Percentiles rank a stretch among this genome's conserved stretches.
These are phyloP conservation scores for Pelargonium australe DNA, from an alignment of 441 rosid species.

Conservation along the genomic window DNA sequence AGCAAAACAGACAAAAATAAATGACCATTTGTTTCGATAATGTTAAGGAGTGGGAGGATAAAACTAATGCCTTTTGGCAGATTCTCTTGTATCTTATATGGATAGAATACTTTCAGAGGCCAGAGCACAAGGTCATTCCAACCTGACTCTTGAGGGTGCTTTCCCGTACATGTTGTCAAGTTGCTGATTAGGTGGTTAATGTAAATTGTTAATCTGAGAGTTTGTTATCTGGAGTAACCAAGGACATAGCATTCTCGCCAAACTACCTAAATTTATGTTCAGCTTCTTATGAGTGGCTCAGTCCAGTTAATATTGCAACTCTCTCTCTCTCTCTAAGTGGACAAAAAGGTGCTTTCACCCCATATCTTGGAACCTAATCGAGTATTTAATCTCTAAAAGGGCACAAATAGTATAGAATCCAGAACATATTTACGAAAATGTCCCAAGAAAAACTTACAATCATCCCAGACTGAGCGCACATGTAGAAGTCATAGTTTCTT, in stretches of 20 bases:
- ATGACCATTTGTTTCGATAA: background rate
- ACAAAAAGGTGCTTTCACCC: background rate
- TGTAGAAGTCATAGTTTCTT: constrained; percentile 77
- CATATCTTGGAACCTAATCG: background rate
- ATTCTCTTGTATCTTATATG: constrained; percentile 7
- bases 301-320: background rate
- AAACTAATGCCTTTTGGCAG: background rate
- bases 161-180: background rate
- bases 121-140: background rate
- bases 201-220: constrained; percentile 4
- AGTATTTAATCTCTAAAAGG: background rate
- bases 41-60: background rate
- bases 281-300: background rate
- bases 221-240: no score
- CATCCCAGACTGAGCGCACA: constrained; percentile 84
- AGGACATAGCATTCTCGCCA: no score
- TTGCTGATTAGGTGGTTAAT: background rate
- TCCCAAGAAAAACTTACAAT: constrained; percentile 41
- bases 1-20: constrained; percentile 1
- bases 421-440: background rate
- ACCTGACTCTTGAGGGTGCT: background rate
- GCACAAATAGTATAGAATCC: background rate
- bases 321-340: background rate
- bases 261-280: background rate
- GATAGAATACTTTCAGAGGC: background rate